Conservation (phyloP, 805 yeast genomes). For the Blastobotrys parvus region DNA sequence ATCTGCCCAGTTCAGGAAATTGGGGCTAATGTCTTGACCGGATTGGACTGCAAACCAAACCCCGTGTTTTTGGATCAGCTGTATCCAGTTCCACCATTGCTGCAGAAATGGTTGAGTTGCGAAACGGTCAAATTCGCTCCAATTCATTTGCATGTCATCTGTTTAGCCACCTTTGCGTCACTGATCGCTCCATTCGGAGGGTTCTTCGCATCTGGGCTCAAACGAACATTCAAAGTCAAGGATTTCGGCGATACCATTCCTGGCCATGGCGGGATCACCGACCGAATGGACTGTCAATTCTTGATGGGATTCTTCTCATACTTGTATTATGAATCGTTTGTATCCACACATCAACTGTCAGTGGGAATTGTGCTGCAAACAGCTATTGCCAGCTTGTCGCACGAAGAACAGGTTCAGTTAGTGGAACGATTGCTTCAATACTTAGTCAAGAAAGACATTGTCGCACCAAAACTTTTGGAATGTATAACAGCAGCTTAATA, state of each 20-base stretch:
- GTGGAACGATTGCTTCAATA: slow-evolving; percentile 51
- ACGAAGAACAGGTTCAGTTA: slow-evolving; percentile 56
- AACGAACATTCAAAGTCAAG: slow-evolving; percentile 91
- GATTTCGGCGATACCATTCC: slow-evolving; percentile 98
- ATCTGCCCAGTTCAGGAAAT: slow-evolving; percentile 77
- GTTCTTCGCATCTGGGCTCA: slow-evolving; percentile 94
- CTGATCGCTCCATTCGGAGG: slow-evolving; percentile 98
- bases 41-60: slow-evolving; percentile 69
- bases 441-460: slow-evolving; percentile 30
- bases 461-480: slow-evolving; percentile 4
- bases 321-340: slow-evolving; percentile 85
- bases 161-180: slow-evolving; percentile 89
- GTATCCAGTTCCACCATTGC: slow-evolving; percentile 59
- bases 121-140: slow-evolving; percentile 65
- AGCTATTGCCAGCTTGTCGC: slow-evolving; percentile 60
- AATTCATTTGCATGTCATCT: slow-evolving; percentile 79
- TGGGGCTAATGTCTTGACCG: slow-evolving; percentile 49
- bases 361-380: slow-evolving; percentile 70
- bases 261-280: slow-evolving; percentile 98
- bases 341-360: slow-evolving; percentile 49
- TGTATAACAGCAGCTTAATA: no score
- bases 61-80: slow-evolving; percentile 82
- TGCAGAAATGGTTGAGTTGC: slow-evolving; percentile 41
- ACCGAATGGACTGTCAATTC: slow-evolving; percentile 95
- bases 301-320: slow-evolving; percentile 95